Percentiles rank a stretch among this genome's conserved stretches.
Evolutionary conservation across 2,329 filamentous ascomycete species (phyloP).

Genomic region (Bimuria novae-zelandiae): DNA sequence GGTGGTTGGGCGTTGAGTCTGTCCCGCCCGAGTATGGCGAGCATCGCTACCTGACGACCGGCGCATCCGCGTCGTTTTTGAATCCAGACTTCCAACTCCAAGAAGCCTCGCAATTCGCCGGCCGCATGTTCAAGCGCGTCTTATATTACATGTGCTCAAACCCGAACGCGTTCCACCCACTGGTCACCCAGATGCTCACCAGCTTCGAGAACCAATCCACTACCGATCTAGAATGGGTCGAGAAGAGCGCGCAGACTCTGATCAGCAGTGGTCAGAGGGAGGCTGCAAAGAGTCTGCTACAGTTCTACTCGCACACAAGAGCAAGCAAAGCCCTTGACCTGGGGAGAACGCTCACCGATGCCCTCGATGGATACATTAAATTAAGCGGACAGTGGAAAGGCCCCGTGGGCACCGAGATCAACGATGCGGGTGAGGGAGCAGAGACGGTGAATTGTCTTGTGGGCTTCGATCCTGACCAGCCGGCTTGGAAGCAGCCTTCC

Average conservation of each 20-base stretch:
- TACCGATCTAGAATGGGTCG: slow-evolving; percentile 29
- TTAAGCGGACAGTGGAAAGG: slow-evolving; percentile 26
- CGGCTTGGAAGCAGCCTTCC: too few species aligned
- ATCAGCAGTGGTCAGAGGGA: slow-evolving; percentile 23
- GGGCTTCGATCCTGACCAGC: too few species aligned
- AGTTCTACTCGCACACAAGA: slow-evolving; percentile 31
- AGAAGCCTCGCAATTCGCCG: slow-evolving; percentile 34
- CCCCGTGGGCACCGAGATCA: slow-evolving; percentile 28
- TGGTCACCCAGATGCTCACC: slow-evolving; percentile 32
- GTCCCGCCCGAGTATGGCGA: slow-evolving; percentile 39
- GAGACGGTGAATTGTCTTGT: too few species aligned
- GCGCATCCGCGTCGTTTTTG: slow-evolving; percentile 39
- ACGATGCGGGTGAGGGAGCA: slow-evolving; percentile 4
- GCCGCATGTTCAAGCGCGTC: slow-evolving; percentile 33
- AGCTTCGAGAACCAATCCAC: slow-evolving; percentile 34
- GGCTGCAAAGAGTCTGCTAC: slow-evolving; percentile 23
- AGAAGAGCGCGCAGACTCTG: slow-evolving; percentile 24
- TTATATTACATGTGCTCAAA: slow-evolving; percentile 39
- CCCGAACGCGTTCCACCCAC: slow-evolving; percentile 25
- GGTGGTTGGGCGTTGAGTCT: slow-evolving; percentile 41
- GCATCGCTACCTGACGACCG: slow-evolving; percentile 43
- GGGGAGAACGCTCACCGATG: slow-evolving; percentile 31
- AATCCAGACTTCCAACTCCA: slow-evolving; percentile 41
- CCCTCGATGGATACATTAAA: slow-evolving; percentile 32
- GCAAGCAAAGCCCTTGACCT: slow-evolving; percentile 32